Evolutionary conservation across 805 yeast genomes (phyloP).

Genomic region (Candida mattraensis): DNA sequence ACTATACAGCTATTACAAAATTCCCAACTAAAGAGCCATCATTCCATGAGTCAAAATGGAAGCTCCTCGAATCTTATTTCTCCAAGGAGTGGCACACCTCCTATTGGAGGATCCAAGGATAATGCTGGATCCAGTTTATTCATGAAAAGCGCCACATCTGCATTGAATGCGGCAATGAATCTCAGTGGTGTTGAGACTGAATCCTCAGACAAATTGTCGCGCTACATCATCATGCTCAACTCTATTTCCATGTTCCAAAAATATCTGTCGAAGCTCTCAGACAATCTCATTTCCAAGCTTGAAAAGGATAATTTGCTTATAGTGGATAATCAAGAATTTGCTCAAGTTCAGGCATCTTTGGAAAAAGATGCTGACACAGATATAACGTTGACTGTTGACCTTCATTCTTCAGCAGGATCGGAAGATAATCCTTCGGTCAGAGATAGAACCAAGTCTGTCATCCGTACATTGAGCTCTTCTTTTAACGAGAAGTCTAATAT

Average conservation of each 20-base stretch:
- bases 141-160: constrained; percentile 43
- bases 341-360: constrained; percentile 21
- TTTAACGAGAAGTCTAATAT: constrained; percentile 33
- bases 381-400: constrained; percentile 22
- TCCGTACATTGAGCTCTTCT: constrained; percentile 22
- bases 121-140: constrained; percentile 32
- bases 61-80: constrained; percentile 24
- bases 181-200: constrained; percentile 42
- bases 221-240: constrained; percentile 68
- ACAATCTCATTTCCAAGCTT: constrained; percentile 36
- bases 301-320: constrained; percentile 31
- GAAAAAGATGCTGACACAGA: constrained; percentile 21
- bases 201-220: constrained; percentile 48
- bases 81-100: constrained; percentile 34
- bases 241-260: constrained; percentile 63
- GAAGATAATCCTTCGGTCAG: constrained; percentile 24
- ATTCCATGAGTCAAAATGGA: constrained; percentile 21
- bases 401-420: constrained; percentile 15
- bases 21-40: constrained; percentile 8
- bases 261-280: constrained; percentile 54
- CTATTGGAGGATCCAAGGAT: constrained; percentile 21
- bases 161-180: constrained; percentile 36
- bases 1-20: constrained; percentile 21
- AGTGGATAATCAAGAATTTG: constrained; percentile 33
- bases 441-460: constrained; percentile 23